These are phyloP conservation scores for Coemansia pectinata DNA, from an alignment of 192 early-diverging fungal species.

Conservation along the genomic window DNA sequence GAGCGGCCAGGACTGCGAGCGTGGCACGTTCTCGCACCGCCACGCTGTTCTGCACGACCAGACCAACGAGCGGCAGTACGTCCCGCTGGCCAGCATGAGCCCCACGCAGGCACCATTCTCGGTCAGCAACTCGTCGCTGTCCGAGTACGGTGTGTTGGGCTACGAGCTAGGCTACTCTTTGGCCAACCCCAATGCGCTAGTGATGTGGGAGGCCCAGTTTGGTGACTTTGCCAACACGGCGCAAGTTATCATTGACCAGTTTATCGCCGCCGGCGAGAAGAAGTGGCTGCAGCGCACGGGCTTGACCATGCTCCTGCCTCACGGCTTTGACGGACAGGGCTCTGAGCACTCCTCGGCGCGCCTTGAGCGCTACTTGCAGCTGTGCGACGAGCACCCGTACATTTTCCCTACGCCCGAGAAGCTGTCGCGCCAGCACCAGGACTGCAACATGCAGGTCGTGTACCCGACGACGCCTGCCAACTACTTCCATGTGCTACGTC, in stretches of 20 bases:
- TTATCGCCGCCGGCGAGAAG: constrained; percentile 92
- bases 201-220: constrained; percentile 99
- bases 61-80: constrained; percentile 77
- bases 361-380: constrained; percentile 93
- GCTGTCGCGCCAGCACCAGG: constrained; percentile 91
- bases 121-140: constrained; percentile 94
- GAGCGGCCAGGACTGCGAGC: constrained; percentile 97
- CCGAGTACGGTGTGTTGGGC: constrained; percentile 93
- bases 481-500: constrained; percentile 94
- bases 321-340: constrained; percentile 98
- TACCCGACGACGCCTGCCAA: constrained; percentile 97
- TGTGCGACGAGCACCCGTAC: constrained; percentile 95
- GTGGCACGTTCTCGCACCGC: constrained; percentile 99
- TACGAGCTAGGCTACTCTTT: constrained; percentile 98
- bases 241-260: constrained; percentile 98
- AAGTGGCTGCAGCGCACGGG: constrained; percentile 99
- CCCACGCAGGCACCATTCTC: constrained; percentile 86
- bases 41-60: constrained; percentile 98
- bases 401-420: constrained; percentile 75
- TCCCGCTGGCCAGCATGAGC: constrained; percentile 83
- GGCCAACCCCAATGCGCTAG: constrained; percentile 89
- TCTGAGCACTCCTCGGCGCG: constrained; percentile 97
- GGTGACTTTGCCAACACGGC: constrained; percentile 98
- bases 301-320: constrained; percentile 89
- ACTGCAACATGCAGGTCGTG: constrained; percentile 97